phyloP scores from a whole-genome alignment of 768 basidiomycete species.

The Tephrocybe sp. region DNA sequence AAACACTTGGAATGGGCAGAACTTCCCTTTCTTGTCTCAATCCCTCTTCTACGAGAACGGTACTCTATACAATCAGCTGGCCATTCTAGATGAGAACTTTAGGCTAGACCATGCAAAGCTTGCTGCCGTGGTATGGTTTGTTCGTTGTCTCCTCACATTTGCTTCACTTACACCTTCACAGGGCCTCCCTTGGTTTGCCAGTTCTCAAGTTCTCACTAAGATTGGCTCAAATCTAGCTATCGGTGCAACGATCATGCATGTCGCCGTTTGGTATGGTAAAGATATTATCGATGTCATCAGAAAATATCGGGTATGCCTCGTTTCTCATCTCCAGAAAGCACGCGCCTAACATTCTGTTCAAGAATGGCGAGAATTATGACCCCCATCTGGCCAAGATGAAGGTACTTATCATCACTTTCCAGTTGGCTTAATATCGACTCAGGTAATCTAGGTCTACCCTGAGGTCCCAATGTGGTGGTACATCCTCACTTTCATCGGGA shows the following conservation, averaged over 20 bases:
- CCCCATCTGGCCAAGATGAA: slow-evolving; percentile 62
- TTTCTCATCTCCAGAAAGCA: neutral
- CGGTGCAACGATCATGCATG: slow-evolving; percentile 51
- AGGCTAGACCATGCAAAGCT: slow-evolving; percentile 49
- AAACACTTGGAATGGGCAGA: slow-evolving; percentile 58
- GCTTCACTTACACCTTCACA: slow-evolving; percentile 2
- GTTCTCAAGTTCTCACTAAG: slow-evolving; percentile 42
- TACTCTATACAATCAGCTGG: slow-evolving; percentile 48
- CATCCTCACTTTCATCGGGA: slow-evolving; percentile 37
- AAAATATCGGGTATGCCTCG: slow-evolving; percentile 37
- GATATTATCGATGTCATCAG: slow-evolving; percentile 43
- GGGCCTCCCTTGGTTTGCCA: slow-evolving; percentile 48
- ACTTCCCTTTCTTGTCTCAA: slow-evolving; percentile 61
- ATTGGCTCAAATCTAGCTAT: slow-evolving; percentile 37
- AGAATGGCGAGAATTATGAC: slow-evolving; percentile 41
- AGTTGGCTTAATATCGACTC: neutral
- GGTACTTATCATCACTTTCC: slow-evolving; percentile 15
- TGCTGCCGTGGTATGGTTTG: slow-evolving; percentile 19
- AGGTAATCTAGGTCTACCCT: slow-evolving; percentile 23
- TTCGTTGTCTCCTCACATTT: neutral
- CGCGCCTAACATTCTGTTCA: neutral
- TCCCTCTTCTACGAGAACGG: slow-evolving; percentile 47
- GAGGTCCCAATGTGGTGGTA: slow-evolving; percentile 57
- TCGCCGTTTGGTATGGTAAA: slow-evolving; percentile 53
- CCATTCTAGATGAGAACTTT: slow-evolving; percentile 53